Conservation (phyloP, 768 basidiomycete genomes). For the Lactifluus rugatus region DNA sequence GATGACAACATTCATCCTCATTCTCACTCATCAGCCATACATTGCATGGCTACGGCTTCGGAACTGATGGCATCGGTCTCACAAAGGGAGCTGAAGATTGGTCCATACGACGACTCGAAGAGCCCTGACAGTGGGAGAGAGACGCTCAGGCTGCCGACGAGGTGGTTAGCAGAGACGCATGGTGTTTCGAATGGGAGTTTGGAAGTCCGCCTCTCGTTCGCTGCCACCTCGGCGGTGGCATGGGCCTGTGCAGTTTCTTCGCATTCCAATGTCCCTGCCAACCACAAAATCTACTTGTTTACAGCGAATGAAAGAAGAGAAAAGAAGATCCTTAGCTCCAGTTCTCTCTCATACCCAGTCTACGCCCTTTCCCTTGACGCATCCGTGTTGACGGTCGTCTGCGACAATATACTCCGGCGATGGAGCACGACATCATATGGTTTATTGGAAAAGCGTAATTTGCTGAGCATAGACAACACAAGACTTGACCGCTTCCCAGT, state of each 20-base stretch:
- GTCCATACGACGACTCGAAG: constrained; percentile 1
- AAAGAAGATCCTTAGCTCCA: constrained; percentile 3
- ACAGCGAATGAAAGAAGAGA: not conserved
- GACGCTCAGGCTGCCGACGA: constrained; percentile 1
- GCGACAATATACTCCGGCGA: not conserved
- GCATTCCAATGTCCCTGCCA: not conserved
- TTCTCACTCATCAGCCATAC: constrained; percentile 7
- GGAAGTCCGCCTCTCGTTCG: not conserved
- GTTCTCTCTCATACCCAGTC: constrained; percentile 3
- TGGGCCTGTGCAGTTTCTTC: constrained; percentile 6
- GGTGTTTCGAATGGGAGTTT: not conserved
- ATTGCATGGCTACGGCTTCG: not conserved
- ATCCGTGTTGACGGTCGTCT: constrained; percentile 5
- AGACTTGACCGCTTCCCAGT: constrained; percentile 7
- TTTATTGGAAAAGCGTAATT: not conserved
- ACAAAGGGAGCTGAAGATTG: constrained; percentile 11
- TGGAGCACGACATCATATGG: not conserved
- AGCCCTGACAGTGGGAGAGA: not conserved
- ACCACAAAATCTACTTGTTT: constrained; percentile 2
- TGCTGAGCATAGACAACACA: not conserved
- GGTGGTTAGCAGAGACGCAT: constrained; percentile 1
- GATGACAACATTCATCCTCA: not conserved
- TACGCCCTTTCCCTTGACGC: constrained; percentile 6
- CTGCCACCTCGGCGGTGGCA: not conserved
- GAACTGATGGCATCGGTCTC: constrained; percentile 3